Conservation (phyloP, 139 green algal species). For the Micractinium conductrix region DNA sequence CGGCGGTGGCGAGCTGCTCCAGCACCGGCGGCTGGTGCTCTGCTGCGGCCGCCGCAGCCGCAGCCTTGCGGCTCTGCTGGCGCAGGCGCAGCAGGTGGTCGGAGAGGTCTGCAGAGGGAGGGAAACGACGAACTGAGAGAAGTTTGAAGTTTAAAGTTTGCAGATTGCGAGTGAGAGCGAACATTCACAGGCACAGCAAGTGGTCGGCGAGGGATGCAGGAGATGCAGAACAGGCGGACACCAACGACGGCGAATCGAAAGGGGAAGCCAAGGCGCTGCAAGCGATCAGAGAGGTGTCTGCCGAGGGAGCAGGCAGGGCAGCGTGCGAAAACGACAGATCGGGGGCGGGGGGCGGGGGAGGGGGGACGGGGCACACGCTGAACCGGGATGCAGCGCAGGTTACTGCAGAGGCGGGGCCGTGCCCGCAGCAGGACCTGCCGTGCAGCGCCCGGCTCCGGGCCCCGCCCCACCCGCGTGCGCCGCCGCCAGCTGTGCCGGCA, state of each 20-base stretch:
- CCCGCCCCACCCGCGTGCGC: slow-evolving; percentile 24
- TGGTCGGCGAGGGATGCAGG: neutral
- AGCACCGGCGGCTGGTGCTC: slow-evolving; percentile 11
- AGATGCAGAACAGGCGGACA: neutral
- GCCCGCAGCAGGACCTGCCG: no score
- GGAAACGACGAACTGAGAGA: neutral
- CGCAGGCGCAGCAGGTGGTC: slow-evolving; percentile 27
- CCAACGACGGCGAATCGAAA: neutral
- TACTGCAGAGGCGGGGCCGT: no score
- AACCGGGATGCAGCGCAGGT: no score
- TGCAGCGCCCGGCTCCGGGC: no score
- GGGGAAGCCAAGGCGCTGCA: no score
- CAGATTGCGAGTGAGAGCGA: neutral
- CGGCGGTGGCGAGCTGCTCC: neutral
- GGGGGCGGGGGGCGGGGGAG: no score
- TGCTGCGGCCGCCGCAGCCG: neutral
- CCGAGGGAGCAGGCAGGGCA: no score
- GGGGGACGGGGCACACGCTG: no score
- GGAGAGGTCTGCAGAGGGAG: slow-evolving; percentile 9
- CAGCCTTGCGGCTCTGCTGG: slow-evolving; percentile 13
- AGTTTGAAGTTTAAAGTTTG: neutral
- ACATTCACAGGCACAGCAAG: neutral
- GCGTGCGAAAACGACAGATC: no score
- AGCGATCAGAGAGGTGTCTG: no score
- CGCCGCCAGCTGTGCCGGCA: slow-evolving; percentile 25